phyloP scores from a whole-genome alignment of 192 early-diverging fungal species.

The Coemansia sp. region DNA sequence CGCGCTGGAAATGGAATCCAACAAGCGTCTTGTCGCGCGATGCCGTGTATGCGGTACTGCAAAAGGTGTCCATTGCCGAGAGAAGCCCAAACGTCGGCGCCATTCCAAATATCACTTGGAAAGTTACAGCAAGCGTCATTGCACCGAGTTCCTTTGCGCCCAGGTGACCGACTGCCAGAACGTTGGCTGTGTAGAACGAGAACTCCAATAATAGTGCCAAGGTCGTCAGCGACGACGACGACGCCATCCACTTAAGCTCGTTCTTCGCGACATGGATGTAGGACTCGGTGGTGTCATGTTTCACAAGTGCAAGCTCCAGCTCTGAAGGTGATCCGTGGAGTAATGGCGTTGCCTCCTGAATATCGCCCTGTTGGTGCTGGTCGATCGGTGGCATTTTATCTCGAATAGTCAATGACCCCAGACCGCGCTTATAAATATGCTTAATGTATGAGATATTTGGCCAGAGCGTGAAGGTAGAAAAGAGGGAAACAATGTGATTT shows the following conservation, averaged over 20 bases:
- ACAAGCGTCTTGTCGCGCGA: conserved; percentile 15
- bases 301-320: conserved; percentile 19
- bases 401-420: too few species aligned
- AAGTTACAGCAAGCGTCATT: conserved; percentile 12
- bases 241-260: conserved; percentile 31
- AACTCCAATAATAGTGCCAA: conserved; percentile 8
- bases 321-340: conserved; percentile 22
- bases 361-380: not conserved
- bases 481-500: too few species aligned
- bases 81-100: conserved; percentile 5
- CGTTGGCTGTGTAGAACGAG: conserved; percentile 1
- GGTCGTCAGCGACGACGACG: conserved; percentile 22
- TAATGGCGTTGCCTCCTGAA: conserved; percentile 25
- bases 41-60: conserved; percentile 18
- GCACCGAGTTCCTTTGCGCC: conserved; percentile 17
- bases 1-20: conserved; percentile 21
- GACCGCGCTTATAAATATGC: too few species aligned
- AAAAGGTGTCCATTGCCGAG: conserved; percentile 24
- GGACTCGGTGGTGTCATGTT: conserved; percentile 24
- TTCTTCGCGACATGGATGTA: conserved; percentile 19
- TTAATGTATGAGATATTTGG: too few species aligned
- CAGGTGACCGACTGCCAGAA: conserved; percentile 52
- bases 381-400: too few species aligned
- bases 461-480: too few species aligned
- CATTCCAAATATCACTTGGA: not conserved